phyloP scores from a whole-genome alignment of 2,329 filamentous ascomycete genomes.

The Aspergillus phoenicis region DNA sequence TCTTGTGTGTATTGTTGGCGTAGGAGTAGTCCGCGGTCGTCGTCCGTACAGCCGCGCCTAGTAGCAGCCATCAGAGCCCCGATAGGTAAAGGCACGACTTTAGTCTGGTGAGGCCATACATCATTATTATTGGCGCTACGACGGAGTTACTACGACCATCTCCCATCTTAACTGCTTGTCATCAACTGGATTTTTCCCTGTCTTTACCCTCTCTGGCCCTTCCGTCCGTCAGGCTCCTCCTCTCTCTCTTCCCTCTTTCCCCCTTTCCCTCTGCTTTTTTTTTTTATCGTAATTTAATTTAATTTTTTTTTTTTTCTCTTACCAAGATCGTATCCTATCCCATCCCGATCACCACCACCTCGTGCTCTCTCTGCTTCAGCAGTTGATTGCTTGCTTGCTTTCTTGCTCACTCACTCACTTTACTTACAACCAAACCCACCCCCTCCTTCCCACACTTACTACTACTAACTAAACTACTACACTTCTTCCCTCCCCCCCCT shows the following conservation, averaged over 20 bases:
- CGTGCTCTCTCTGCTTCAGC: slow-evolving; percentile 1
- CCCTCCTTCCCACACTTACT: no score
- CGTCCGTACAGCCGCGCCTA: not conserved
- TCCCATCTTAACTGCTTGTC: not conserved
- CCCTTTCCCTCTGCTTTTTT: not conserved
- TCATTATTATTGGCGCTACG: slow-evolving; percentile 9
- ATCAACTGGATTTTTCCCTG: slow-evolving; percentile 6
- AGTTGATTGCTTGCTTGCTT: not conserved
- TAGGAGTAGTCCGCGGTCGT: not conserved
- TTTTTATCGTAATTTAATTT: not conserved
- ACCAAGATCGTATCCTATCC: not conserved
- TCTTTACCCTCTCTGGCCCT: not conserved
- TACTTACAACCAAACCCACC: no score
- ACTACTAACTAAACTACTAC: no score
- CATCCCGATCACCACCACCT: not conserved
- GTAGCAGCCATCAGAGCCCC: slow-evolving; percentile 4
- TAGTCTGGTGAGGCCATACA: slow-evolving; percentile 8
- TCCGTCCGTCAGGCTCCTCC: not conserved
- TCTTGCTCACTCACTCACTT: no score
- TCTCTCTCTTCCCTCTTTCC: not conserved
- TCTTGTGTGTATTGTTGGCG: not conserved
- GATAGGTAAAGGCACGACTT: slow-evolving; percentile 3
- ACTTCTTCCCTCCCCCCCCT: slow-evolving; percentile 2
- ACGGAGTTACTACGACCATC: slow-evolving; percentile 7
- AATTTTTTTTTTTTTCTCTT: slow-evolving; percentile 12